Percentiles rank a stretch among this genome's conserved stretches.
phyloP scores from a whole-genome alignment of 306 rosid genomes.

The Ceratonia siliqua region DNA sequence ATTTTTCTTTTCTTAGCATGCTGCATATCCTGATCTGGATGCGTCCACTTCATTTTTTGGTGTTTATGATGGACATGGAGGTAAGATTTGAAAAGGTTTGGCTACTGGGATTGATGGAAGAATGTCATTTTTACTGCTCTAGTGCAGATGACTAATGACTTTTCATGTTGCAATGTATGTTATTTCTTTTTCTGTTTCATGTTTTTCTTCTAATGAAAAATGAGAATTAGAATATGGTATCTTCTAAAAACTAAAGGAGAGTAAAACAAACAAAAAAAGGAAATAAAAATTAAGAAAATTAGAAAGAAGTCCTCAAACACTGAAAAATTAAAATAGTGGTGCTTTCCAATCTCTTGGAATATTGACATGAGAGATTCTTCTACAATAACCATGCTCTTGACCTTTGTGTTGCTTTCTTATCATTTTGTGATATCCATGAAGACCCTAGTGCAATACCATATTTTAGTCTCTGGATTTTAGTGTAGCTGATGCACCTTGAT shows the following conservation, averaged over 20 bases:
- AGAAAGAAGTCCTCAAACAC: not conserved
- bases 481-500: not conserved
- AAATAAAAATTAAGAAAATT: not conserved
- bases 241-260: not conserved
- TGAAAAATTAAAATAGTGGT: not conserved
- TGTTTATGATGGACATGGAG: slow-evolving; percentile 99
- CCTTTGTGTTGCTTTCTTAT: not conserved
- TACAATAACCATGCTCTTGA: not conserved
- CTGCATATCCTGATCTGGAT: slow-evolving; percentile 92
- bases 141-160: not conserved
- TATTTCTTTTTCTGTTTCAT: not conserved
- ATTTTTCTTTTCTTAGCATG: slow-evolving; percentile 63
- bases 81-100: slow-evolving; percentile 53
- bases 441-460: not conserved
- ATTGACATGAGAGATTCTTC: not conserved
- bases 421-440: not conserved
- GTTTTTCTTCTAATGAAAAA: not conserved
- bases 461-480: not conserved
- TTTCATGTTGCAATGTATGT: not conserved
- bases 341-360: not conserved
- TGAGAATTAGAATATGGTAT: not conserved
- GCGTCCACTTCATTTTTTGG: slow-evolving; percentile 87
- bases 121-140: not conserved
- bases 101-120: slow-evolving; percentile 12
- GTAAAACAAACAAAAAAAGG: not conserved